These are phyloP conservation scores for Auricularia auricula-judae DNA, from an alignment of 768 basidiomycete species.

Conservation along the genomic window DNA sequence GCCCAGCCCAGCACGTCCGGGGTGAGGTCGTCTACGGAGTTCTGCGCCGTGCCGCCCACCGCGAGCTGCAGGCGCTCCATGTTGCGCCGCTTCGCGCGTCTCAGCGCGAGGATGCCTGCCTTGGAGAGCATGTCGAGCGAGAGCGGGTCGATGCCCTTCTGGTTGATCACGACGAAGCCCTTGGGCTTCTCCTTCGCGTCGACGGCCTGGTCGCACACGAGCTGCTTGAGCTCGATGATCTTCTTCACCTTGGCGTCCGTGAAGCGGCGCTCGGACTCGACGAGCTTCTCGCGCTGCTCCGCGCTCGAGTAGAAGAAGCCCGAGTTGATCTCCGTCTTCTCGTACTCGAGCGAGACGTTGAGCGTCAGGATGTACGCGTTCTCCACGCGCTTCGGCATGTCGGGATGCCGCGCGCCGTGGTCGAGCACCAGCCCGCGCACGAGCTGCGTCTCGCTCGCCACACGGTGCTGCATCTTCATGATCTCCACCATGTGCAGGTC, in stretches of 20 bases:
- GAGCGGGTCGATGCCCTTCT: constrained; percentile 98
- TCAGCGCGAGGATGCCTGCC: constrained; percentile 88
- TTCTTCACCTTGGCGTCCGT: constrained; percentile 91
- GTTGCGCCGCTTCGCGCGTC: constrained; percentile 93
- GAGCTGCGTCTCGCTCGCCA: constrained; percentile 92
- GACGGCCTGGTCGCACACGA: constrained; percentile 89
- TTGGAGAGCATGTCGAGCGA: constrained; percentile 93
- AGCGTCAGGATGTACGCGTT: constrained; percentile 92
- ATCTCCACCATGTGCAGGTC: constrained; percentile 99
- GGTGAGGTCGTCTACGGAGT: constrained; percentile 92
- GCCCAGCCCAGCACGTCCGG: constrained; percentile 93
- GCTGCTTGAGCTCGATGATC: constrained; percentile 92
- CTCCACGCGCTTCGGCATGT: constrained; percentile 97
- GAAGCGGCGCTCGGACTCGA: constrained; percentile 91
- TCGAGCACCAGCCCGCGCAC: constrained; percentile 93
- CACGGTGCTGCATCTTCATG: constrained; percentile 99
- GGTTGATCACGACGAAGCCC: constrained; percentile 92
- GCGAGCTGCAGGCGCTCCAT: constrained; percentile 96
- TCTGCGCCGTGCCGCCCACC: constrained; percentile 91
- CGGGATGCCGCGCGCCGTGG: constrained; percentile 94
- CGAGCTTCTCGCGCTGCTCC: constrained; percentile 96
- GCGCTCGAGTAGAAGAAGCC: constrained; percentile 99
- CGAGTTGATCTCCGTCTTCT: constrained; percentile 99
- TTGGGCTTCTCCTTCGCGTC: constrained; percentile 54
- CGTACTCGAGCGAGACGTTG: constrained; percentile 97